A percentile compares a stretch with the other conserved stretches of the same genome.
phyloP scores from a whole-genome alignment of 176 grass and related monocot genomes.

The Zoysia pacifica region DNA sequence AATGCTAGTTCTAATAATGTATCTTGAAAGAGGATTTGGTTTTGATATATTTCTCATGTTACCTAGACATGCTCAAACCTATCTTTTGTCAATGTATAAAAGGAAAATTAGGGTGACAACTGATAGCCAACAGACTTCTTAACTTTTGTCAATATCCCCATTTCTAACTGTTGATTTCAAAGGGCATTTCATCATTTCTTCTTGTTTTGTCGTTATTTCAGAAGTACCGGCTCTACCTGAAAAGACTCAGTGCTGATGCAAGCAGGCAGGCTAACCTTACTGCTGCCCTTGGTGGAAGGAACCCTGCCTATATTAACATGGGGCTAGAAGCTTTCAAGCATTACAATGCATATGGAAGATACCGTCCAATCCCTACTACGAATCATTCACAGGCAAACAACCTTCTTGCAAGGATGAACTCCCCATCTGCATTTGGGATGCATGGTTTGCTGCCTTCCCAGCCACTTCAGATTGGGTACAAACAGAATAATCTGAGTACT shows the following conservation, averaged over 20 bases:
- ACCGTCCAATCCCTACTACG: conserved; percentile 45
- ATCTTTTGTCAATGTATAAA: conserved; percentile 1
- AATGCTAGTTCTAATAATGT: background rate
- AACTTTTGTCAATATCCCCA: background rate
- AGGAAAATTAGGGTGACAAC: background rate
- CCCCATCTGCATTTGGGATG: conserved; percentile 53
- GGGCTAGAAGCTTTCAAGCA: conserved; percentile 69
- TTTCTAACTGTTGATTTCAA: no score
- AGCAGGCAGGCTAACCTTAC: conserved; percentile 61
- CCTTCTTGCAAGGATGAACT: conserved; percentile 59
- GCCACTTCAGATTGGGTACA: conserved; percentile 42
- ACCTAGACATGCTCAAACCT: background rate
- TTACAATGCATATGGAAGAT: conserved; percentile 63
- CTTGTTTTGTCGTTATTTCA: conserved; percentile 44
- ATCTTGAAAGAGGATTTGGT: conserved; percentile 12
- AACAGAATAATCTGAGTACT: conserved; percentile 45
- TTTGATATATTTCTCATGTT: background rate
- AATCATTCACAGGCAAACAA: conserved; percentile 53
- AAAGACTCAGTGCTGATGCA: conserved; percentile 65
- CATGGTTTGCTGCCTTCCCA: conserved; percentile 60
- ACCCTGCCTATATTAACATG: conserved; percentile 57
- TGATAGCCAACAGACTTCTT: background rate
- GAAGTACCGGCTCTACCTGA: conserved; percentile 92
- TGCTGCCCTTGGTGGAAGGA: conserved; percentile 61
- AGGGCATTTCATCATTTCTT: background rate